Evolutionary conservation across 2,329 filamentous ascomycete genomes (phyloP), one percentile per base, ranked within the genome.

Genomic region (Colletotrichum australisinense): DNA sequence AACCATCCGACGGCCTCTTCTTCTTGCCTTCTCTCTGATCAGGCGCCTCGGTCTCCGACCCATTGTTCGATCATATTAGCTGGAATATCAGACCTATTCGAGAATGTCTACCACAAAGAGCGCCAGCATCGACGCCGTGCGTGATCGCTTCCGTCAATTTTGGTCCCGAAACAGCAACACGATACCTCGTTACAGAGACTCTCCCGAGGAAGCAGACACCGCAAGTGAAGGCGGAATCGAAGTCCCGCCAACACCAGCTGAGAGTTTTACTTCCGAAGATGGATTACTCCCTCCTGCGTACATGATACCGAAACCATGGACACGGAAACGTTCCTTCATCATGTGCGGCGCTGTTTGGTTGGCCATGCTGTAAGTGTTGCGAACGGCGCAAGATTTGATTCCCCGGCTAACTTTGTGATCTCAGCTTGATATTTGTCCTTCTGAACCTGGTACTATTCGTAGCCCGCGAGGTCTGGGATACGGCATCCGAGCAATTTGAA

Each of bases 261-360:
- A 63, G 19, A 74, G 68, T 57, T 72, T 58, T n/a, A 63, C 57
- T 12, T 72, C 72, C 35, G 67, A 72, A 19, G 69, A 72, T n/a
- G 68, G 32, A 9, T 26, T 74, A 16, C 53, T 74, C 11, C 49
- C 38, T 28, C 72, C 63, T 19, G 58, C 68, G 28, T 67, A 72
- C 42, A 52, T 72, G 52, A 60, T 49, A 12, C 58, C 72, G 22
- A 74, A 72, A 22, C 30, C 63, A 55, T 74, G 72, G 72, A 68
- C 72, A 32, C 52, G 69, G 19, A 72, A 68, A 32, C 69, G 69
- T 5, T 74, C 72, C 16, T 60, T 74, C 14, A 52, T 74, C 52
- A 74, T 74, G 72, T 74, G 72, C 32, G 72, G 72, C 22, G 72
- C 63, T 30, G 46, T 74, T 26, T 74, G 72, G 68, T 30, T 74